These are phyloP conservation scores for Russula brevipes DNA, from an alignment of 768 basidiomycete species.

Conservation along the genomic window DNA sequence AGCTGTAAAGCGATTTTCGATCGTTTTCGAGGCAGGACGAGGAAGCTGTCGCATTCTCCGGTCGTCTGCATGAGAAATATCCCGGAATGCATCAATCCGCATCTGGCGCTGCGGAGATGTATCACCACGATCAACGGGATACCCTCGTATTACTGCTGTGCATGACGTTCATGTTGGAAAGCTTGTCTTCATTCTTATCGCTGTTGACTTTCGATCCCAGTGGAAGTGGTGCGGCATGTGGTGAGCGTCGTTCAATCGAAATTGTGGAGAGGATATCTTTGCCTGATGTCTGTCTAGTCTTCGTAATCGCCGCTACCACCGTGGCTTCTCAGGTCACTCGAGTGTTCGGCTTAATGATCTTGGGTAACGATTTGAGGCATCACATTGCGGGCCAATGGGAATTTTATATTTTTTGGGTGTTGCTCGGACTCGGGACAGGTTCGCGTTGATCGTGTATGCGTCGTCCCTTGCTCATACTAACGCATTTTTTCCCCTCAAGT, in stretches of 20 bases:
- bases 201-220: slow-evolving; percentile 9
- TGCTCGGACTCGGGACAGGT: slow-evolving; percentile 15
- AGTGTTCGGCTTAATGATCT: slow-evolving; percentile 12
- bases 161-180: slow-evolving; percentile 25
- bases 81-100: background rate
- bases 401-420: slow-evolving; percentile 8
- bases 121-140: background rate
- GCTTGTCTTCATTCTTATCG: slow-evolving; percentile 22
- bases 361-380: slow-evolving; percentile 15
- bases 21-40: slow-evolving; percentile 1
- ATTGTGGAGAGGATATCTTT: background rate
- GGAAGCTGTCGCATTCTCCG: background rate
- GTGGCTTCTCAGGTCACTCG: slow-evolving; percentile 15
- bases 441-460: background rate
- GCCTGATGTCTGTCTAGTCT: slow-evolving; percentile 9
- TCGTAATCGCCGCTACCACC: slow-evolving; percentile 12
- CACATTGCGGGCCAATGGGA: slow-evolving; percentile 5
- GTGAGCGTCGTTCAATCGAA: background rate
- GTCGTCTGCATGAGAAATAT: background rate
- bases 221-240: background rate
- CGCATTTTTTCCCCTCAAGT: background rate
- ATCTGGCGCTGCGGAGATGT: background rate
- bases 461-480: background rate
- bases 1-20: background rate
- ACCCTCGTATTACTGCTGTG: slow-evolving; percentile 12